Evolutionary conservation across 768 basidiomycete species (phyloP).

Genomic region (Arthromyces matolae): DNA sequence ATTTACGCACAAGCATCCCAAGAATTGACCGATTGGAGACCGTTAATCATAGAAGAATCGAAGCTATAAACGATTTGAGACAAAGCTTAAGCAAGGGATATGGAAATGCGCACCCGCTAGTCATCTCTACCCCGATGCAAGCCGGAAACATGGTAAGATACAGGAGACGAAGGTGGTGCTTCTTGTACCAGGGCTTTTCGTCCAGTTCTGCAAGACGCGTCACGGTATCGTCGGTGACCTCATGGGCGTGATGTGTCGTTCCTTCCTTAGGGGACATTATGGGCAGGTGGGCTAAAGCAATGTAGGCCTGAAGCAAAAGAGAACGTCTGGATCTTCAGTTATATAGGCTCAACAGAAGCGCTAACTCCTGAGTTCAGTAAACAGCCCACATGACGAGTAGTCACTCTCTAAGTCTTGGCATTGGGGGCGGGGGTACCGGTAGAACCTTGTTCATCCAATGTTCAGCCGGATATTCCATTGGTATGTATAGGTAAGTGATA

Average conservation of each 20-base stretch:
- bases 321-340: no score
- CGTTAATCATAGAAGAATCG: conserved; percentile 62
- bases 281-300: conserved; percentile 2
- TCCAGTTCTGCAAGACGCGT: conserved; percentile 45
- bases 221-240: conserved; percentile 31
- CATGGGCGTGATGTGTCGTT: conserved; percentile 4
- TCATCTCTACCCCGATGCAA: conserved; percentile 61
- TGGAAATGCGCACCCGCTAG: conserved; percentile 54
- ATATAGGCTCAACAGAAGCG: no score
- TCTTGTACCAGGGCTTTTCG: conserved; percentile 56
- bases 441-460: no score
- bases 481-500: background rate
- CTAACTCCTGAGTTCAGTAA: no score
- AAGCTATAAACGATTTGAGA: conserved; percentile 31
- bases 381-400: no score
- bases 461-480: no score
- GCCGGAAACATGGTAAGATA: conserved; percentile 59
- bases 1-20: conserved; percentile 48
- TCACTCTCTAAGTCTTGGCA: no score
- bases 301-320: background rate
- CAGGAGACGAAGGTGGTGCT: conserved; percentile 52
- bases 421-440: no score
- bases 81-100: background rate
- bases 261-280: conserved; percentile 8
- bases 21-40: conserved; percentile 53